Evolutionary conservation across 176 grass and related monocot genomes (phyloP).

Genomic region (Eleusine coracana): DNA sequence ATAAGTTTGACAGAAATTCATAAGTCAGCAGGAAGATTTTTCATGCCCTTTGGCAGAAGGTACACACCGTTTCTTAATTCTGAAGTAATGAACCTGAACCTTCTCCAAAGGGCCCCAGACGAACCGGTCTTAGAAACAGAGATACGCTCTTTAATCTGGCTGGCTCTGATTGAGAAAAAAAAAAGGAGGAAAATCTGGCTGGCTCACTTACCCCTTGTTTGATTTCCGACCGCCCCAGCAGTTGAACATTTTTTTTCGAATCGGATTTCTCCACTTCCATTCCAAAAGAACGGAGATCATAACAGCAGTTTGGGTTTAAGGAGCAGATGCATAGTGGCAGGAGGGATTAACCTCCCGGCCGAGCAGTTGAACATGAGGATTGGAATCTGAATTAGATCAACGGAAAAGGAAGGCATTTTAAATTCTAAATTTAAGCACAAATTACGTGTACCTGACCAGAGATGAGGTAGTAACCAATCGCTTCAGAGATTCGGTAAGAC

Average conservation of each 20-base stretch:
- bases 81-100: background rate
- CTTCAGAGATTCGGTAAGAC: conserved; percentile 12
- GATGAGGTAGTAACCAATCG: background rate
- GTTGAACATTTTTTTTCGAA: too few relatives aligned
- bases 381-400: background rate
- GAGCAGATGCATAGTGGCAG: too few relatives aligned
- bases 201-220: background rate
- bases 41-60: background rate
- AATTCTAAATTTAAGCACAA: background rate
- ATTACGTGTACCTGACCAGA: background rate
- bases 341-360: too few relatives aligned
- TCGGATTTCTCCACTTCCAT: too few relatives aligned
- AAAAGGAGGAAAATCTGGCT: background rate
- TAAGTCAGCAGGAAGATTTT: background rate
- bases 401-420: background rate
- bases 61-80: background rate
- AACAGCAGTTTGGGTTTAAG: too few relatives aligned
- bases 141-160: background rate
- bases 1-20: background rate
- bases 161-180: background rate
- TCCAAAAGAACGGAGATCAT: too few relatives aligned
- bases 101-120: background rate
- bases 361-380: background rate
- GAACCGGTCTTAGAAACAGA: conserved; percentile 8
- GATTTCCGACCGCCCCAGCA: background rate